phyloP scores from a whole-genome alignment of 192 early-diverging fungal species.

The Tieghemiomyces parasiticus region DNA sequence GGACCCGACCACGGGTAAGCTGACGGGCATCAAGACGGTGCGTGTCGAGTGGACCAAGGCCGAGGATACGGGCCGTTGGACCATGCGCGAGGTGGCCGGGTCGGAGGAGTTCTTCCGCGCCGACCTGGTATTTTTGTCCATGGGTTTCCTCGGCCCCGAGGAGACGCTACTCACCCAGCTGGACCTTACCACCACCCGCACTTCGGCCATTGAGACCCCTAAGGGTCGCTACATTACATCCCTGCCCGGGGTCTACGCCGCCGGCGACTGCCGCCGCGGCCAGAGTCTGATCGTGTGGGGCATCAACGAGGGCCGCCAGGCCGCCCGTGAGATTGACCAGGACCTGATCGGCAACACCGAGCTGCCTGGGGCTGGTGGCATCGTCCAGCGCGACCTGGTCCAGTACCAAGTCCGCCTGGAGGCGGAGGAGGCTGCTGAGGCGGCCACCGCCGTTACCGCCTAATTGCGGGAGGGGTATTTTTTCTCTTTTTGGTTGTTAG shows the following conservation, averaged over 20 bases:
- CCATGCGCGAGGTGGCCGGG: conserved; percentile 78
- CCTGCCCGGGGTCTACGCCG: conserved; percentile 77
- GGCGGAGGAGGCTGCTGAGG: not conserved
- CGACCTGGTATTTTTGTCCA: conserved; percentile 84
- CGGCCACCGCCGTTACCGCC: not conserved
- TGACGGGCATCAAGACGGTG: conserved; percentile 86
- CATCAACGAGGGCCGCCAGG: conserved; percentile 94
- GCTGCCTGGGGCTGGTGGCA: conserved; percentile 79
- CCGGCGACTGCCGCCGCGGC: conserved; percentile 94
- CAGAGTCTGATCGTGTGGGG: conserved; percentile 95
- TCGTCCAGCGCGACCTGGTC: conserved; percentile 37
- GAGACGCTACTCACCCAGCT: conserved; percentile 68
- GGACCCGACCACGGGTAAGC: conserved; percentile 49
- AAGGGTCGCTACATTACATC: conserved; percentile 64
- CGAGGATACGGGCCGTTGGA: conserved; percentile 54
- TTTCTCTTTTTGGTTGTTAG: too few species aligned
- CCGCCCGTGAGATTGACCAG: conserved; percentile 83
- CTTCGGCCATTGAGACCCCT: conserved; percentile 69
- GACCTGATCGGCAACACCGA: conserved; percentile 65
- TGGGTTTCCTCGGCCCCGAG: conserved; percentile 95
- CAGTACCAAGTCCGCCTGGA: not conserved
- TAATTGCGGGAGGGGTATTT: too few species aligned
- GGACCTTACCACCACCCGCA: conserved; percentile 53
- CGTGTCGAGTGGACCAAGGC: conserved; percentile 91
- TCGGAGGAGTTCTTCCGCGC: conserved; percentile 74